phyloP scores from a whole-genome alignment of 306 rosid species.

The Nissolia schottii region DNA sequence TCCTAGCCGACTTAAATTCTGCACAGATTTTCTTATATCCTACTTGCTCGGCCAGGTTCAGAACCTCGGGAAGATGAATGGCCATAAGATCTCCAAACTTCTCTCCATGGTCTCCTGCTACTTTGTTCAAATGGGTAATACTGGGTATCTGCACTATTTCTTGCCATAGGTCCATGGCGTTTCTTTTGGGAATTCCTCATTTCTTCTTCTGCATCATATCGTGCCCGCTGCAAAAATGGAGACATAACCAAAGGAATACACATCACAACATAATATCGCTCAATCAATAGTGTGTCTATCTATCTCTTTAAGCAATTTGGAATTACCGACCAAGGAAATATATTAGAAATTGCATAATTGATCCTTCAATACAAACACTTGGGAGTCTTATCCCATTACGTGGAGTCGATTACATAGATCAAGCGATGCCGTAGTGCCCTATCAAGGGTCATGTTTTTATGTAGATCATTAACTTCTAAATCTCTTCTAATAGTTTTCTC shows the following conservation, averaged over 20 bases:
- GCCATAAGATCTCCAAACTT: constrained; percentile 56
- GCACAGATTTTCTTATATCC: constrained; percentile 38
- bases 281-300: no score
- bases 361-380: not conserved
- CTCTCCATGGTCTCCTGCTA: constrained; percentile 70
- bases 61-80: constrained; percentile 45
- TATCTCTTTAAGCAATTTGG: not conserved
- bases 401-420: no score
- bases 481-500: no score
- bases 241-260: constrained; percentile 1
- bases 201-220: constrained; percentile 88
- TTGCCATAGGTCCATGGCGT: constrained; percentile 55
- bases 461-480: no score
- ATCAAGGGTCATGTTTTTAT: no score
- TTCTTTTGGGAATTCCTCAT: constrained; percentile 73
- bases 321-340: not conserved
- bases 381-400: no score
- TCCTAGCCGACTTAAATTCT: constrained; percentile 13
- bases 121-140: constrained; percentile 60
- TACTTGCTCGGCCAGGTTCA: constrained; percentile 51
- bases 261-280: constrained; percentile 5
- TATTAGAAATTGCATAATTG: not conserved
- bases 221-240: constrained; percentile 59
- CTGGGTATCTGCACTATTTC: constrained; percentile 56
- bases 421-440: no score